Conservation (phyloP, 495 filamentous ascomycete genomes). For the Staphylotrichum tortipilum region DNA sequence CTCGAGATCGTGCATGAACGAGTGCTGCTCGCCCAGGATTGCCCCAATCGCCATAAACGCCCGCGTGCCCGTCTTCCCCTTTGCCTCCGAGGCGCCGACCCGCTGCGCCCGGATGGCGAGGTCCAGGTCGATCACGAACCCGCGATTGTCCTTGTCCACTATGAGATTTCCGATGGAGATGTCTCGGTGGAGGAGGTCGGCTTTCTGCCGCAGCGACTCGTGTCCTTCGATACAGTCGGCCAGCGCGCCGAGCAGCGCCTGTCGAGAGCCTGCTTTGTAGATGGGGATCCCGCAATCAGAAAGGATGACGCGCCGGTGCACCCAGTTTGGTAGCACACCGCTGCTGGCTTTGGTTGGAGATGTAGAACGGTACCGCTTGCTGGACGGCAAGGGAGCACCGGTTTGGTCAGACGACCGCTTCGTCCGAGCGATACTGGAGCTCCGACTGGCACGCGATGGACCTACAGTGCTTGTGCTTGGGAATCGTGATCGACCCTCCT, state of each 20-base stretch:
- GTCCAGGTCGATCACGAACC: neutral
- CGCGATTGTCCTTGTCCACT: neutral
- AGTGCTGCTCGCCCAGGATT: neutral
- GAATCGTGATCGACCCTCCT: neutral
- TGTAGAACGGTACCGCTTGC: constrained; percentile 29
- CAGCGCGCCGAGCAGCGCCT: constrained; percentile 32
- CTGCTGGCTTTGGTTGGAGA: constrained; percentile 19
- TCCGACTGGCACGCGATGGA: constrained; percentile 4
- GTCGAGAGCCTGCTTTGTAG: constrained; percentile 4
- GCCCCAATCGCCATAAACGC: neutral
- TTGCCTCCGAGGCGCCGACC: neutral
- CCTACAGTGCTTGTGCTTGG: neutral
- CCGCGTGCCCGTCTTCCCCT: neutral
- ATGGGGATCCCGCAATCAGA: neutral
- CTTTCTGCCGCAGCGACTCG: constrained; percentile 8
- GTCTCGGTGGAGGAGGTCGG: constrained; percentile 25
- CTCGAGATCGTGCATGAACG: neutral
- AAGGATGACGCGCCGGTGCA: neutral
- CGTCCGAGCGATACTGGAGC: neutral
- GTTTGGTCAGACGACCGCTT: constrained; percentile 32
- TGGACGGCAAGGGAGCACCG: constrained; percentile 23
- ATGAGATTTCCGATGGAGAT: constrained; percentile 29
- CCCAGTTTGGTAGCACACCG: constrained; percentile 2
- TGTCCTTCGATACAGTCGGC: constrained; percentile 27
- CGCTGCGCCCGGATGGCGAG: neutral